phyloP scores from a whole-genome alignment of 2,329 filamentous ascomycete genomes.

The Beauveria sp. region DNA sequence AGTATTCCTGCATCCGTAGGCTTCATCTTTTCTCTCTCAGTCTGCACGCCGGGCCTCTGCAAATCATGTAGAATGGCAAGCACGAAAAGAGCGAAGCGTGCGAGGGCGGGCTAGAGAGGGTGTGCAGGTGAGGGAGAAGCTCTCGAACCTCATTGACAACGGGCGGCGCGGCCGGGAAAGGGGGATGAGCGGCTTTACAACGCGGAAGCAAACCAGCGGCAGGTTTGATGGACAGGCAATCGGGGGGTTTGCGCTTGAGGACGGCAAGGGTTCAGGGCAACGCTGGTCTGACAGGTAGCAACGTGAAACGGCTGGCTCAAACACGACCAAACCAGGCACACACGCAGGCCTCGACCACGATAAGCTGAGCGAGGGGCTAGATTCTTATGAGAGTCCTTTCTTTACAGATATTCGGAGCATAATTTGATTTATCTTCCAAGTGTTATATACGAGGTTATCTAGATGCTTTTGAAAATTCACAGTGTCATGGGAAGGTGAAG shows the following conservation, averaged over 20 bases:
- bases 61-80: background rate
- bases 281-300: constrained; percentile 8
- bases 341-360: background rate
- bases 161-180: background rate
- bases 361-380: background rate
- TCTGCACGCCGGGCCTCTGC: background rate
- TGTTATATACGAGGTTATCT: background rate
- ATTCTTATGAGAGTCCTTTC: background rate
- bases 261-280: background rate
- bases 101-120: background rate
- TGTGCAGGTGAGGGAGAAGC: background rate
- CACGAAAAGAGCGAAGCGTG: background rate
- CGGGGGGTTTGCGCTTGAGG: background rate
- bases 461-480: background rate
- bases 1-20: constrained; percentile 17
- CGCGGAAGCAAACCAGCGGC: background rate
- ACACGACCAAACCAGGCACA: background rate
- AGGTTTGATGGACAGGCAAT: background rate
- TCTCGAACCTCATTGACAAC: background rate
- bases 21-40: constrained; percentile 20
- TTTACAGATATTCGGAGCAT: background rate
- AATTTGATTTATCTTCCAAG: background rate
- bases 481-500: background rate
- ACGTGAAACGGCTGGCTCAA: constrained; percentile 10
- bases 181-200: background rate